phyloP scores from a whole-genome alignment of 768 basidiomycete genomes.

The Tulasnella sp. region DNA sequence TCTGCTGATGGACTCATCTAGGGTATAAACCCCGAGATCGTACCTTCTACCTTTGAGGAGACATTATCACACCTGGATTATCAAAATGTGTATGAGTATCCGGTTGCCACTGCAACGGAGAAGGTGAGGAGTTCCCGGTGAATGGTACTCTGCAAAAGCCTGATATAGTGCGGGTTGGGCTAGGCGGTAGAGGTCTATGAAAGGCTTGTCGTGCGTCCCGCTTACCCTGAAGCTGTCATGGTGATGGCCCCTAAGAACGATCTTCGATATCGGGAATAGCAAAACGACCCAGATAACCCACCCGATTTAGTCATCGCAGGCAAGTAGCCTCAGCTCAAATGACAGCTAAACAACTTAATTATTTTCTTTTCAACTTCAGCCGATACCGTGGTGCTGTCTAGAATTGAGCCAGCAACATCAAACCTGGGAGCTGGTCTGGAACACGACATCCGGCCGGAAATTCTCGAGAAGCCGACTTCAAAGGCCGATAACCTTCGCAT shows the following conservation, averaged over 20 bases:
- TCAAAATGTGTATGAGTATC: conserved; percentile 67
- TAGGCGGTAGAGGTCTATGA: conserved; percentile 79
- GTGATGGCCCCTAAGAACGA: not conserved
- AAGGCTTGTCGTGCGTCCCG: conserved; percentile 57
- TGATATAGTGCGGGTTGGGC: not conserved
- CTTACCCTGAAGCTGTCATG: not conserved
- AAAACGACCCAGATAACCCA: conserved; percentile 57
- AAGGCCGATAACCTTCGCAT: conserved; percentile 82
- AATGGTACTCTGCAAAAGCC: not conserved
- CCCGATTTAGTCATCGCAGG: conserved; percentile 80
- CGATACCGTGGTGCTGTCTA: conserved; percentile 92
- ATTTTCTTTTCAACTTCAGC: conserved; percentile 47
- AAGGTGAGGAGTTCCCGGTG: conserved; percentile 40
- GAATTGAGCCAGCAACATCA: conserved; percentile 58
- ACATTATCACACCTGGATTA: conserved; percentile 64
- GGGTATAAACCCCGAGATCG: conserved; percentile 65
- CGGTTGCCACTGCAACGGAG: conserved; percentile 67
- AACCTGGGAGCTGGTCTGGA: conserved; percentile 53
- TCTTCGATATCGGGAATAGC: conserved; percentile 35
- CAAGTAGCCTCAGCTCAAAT: conserved; percentile 33
- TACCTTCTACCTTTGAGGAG: conserved; percentile 78
- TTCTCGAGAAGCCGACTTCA: conserved; percentile 81
- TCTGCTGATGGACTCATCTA: conserved; percentile 30
- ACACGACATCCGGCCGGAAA: conserved; percentile 55
- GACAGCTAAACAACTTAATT: not conserved